Base-by-base conservation (phyloP, 352 stramenopile species). In the Phytophthora ohioensis region DNA sequence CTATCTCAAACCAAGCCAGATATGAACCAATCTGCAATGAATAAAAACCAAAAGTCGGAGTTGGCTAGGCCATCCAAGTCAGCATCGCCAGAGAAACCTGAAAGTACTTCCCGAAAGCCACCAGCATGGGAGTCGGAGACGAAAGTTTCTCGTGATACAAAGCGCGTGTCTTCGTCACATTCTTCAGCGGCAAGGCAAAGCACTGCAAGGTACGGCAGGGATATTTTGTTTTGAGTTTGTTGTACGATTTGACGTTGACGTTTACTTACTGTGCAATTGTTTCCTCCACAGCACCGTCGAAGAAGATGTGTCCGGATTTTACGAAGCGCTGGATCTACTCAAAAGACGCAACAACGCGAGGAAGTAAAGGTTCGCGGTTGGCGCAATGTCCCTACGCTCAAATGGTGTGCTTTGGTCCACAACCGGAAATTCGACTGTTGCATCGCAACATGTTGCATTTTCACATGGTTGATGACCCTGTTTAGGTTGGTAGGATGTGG, bases 241-340 rank as follows among this genome's bases (percentile, higher is more conserved):
- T 46, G n/a, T 39, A 7, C 21, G 1, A 54, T 35, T 34, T 21
- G 12, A 38, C 4, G 6, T 38, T 47, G 27, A 38, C 10, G 10
- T 67, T 49, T 60, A 2, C 35, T 53, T 15, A 9, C 7, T 53
- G 15, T 49, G 21, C 21, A 15, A 7, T 52, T 73, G 59, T 61
- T 10, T 10, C 31, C 45, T 12, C 21, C 21, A 27, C 3, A 86
- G 79, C 52, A 85, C 81, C 6, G 84, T 93, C 9, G 84, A 93
- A 31, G 84, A 92, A 45, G 84, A 93, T 34, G 83, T 93, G 1
- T 88, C 84, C 4, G 84, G 81, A 2, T 93, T 93, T 58, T 93
- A 93, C 51, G 83, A 91, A 72, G 86, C 86, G 3, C 68, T 93
- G 7, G 85, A 91, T 52, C 87, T 93, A 31, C 78, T 93, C 42